Evolutionary conservation across 805 yeast genomes (phyloP), one percentile per base, ranked within the genome.

Genomic region (Komagataella pastoris): DNA sequence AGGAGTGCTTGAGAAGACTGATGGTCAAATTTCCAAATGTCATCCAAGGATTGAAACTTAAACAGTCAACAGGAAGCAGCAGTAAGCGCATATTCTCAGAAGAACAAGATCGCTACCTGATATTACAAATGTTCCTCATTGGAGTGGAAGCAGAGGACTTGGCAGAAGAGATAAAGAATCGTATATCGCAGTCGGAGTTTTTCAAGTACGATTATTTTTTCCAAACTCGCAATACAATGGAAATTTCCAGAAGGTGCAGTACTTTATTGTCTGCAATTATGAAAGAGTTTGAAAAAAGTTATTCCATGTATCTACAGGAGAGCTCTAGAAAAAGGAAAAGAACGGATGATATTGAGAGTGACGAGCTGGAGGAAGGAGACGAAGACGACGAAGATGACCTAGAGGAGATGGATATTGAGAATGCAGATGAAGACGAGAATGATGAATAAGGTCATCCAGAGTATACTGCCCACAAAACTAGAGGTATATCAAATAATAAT

Each of bases 171-270:
- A 82, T 91, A 49, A 75, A 88, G 51, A 87, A 83, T 54, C 82
- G 84, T 24, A 81, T 91, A 46, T 73, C 87, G 53, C 77, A 76
- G 46, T 80, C 86, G 10, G 86, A 91, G 3, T 67, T 88, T 61
- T 89, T 91, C 69, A 79, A 88, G 57, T 84, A 88, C 61, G 96
- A 93, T 65, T 89, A 86, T 72, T 89, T 86, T 68, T 77, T 93
- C 61, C 85, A 86, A 57, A 81, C 89, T 51, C 75, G 97, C 59
- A 80, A 85, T 4, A 74, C 88, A 0, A 70, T 78, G 3, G 99
- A 93, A 65, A 69, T 93, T 44, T 75, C 84, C 6, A 77, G 98
- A 67, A 75, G 99, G 58, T 84, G 95, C 57, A 77, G 79, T 51
- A 85, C 96, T 2, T 71, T 93, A 57, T 69, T 93, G 51, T 79